Percentiles rank a stretch among this genome's conserved stretches.
Conservation (phyloP, 495 filamentous ascomycete species). For the Lophiotrema nucula region DNA sequence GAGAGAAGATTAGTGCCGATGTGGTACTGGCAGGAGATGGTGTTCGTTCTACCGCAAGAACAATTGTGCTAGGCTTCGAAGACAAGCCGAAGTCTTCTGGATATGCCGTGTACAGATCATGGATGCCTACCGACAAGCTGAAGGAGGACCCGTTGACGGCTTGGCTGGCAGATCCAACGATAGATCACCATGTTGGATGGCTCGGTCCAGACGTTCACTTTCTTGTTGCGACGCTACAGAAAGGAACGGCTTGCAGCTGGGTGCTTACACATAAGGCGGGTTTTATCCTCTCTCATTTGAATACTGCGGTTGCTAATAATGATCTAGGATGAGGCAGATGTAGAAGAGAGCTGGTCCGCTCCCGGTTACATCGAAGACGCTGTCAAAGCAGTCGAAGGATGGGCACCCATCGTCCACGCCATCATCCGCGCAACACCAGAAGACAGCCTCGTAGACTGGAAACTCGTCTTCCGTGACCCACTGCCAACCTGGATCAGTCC, state of each 20-base stretch:
- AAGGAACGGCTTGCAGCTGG: slow-evolving; percentile 40
- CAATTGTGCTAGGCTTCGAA: slow-evolving; percentile 61
- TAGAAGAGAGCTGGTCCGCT: slow-evolving; percentile 40
- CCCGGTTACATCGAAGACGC: slow-evolving; percentile 37
- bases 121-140: slow-evolving; percentile 36
- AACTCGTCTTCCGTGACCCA: slow-evolving; percentile 41
- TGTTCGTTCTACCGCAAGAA: slow-evolving; percentile 58
- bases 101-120: slow-evolving; percentile 54
- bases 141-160: slow-evolving; percentile 37
- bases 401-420: slow-evolving; percentile 39
- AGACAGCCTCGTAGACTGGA: slow-evolving; percentile 40
- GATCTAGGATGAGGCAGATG: slow-evolving; percentile 33
- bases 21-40: slow-evolving; percentile 64
- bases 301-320: neutral
- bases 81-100: slow-evolving; percentile 60
- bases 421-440: slow-evolving; percentile 39
- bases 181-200: slow-evolving; percentile 38
- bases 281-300: neutral
- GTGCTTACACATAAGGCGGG: slow-evolving; percentile 38
- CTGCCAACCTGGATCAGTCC: slow-evolving; percentile 38
- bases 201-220: slow-evolving; percentile 42
- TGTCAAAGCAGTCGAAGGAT: slow-evolving; percentile 31
- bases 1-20: slow-evolving; percentile 54
- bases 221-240: slow-evolving; percentile 37
- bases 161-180: slow-evolving; percentile 32